phyloP scores from a whole-genome alignment of 371 early-diverging fungal genomes.

The Mucor indicus region DNA sequence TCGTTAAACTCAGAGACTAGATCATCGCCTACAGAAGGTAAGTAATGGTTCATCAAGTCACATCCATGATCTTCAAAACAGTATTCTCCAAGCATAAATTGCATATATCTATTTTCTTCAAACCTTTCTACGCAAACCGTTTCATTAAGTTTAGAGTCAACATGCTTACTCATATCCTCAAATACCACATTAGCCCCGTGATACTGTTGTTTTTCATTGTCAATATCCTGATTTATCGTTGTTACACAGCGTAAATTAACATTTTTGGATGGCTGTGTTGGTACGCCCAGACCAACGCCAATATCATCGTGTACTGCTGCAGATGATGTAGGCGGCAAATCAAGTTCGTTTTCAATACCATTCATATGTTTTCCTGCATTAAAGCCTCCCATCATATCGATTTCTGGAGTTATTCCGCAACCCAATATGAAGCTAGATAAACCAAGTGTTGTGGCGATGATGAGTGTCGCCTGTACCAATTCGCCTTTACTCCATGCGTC shows the following conservation, averaged over 20 bases:
- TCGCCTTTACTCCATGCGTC: conserved; percentile 60
- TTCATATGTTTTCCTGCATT: too few species aligned
- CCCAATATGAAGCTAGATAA: conserved; percentile 58
- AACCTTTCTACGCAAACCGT: conserved; percentile 33
- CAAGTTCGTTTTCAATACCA: conserved; percentile 42
- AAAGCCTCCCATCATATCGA: conserved; percentile 63
- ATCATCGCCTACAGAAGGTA: conserved; percentile 59
- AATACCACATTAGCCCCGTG: conserved; percentile 1
- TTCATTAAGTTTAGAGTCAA: conserved; percentile 9
- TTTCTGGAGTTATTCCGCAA: conserved; percentile 64
- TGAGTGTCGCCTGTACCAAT: conserved; percentile 60
- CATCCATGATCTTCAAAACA: conserved; percentile 69
- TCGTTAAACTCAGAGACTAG: conserved; percentile 60
- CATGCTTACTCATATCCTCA: conserved; percentile 48
- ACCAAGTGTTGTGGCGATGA: conserved; percentile 55
- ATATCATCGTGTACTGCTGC: conserved; percentile 6
- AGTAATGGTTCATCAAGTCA: conserved; percentile 57
- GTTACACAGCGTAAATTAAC: conserved; percentile 27
- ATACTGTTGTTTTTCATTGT: background rate
- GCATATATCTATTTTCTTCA: conserved; percentile 39
- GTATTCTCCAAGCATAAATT: conserved; percentile 60
- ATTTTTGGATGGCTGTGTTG: too few species aligned
- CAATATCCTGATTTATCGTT: background rate
- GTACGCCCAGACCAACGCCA: conserved; percentile 30
- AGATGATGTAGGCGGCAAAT: conserved; percentile 11